A percentile compares a stretch with the other conserved stretches of the same genome.
phyloP scores from a whole-genome alignment of 257 asterid genomes.

The Catharanthus roseus region DNA sequence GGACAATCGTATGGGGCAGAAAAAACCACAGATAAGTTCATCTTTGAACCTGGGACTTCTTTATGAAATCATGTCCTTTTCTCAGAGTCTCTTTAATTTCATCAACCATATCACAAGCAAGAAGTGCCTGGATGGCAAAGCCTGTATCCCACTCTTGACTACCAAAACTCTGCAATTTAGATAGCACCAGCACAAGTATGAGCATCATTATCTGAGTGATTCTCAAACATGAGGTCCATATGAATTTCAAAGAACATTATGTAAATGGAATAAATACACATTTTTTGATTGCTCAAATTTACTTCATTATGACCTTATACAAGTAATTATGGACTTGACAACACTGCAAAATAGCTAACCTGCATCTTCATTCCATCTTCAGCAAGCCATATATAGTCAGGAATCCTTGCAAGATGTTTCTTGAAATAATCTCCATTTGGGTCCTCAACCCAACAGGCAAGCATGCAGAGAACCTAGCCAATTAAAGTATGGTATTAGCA shows the following conservation, averaged over 20 bases:
- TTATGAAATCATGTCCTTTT: slow-evolving; percentile 66
- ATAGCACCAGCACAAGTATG: not conserved
- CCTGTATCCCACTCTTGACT: slow-evolving; percentile 91
- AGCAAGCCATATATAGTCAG: slow-evolving; percentile 42
- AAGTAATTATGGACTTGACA: not conserved
- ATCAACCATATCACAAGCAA: slow-evolving; percentile 52
- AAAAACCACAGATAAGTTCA: not conserved
- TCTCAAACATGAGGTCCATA: not conserved
- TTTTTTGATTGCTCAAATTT: not conserved
- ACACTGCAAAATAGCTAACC: slow-evolving; percentile 17
- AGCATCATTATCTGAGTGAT: not conserved
- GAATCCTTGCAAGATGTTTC: slow-evolving; percentile 36
- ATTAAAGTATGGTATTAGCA: not conserved
- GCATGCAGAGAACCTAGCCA: slow-evolving; percentile 19
- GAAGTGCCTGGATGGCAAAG: slow-evolving; percentile 70
- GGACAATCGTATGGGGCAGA: not conserved
- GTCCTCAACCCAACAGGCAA: slow-evolving; percentile 43
- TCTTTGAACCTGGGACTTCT: slow-evolving; percentile 62
- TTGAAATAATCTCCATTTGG: slow-evolving; percentile 36
- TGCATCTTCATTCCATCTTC: slow-evolving; percentile 53
- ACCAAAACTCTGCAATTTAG: slow-evolving; percentile 64
- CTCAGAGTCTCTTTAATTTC: slow-evolving; percentile 63
- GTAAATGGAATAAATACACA: not conserved
- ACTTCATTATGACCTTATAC: not conserved
- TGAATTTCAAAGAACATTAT: not conserved